Evolutionary conservation across 768 basidiomycete species (phyloP).

Genomic region (Mycena crocata): DNA sequence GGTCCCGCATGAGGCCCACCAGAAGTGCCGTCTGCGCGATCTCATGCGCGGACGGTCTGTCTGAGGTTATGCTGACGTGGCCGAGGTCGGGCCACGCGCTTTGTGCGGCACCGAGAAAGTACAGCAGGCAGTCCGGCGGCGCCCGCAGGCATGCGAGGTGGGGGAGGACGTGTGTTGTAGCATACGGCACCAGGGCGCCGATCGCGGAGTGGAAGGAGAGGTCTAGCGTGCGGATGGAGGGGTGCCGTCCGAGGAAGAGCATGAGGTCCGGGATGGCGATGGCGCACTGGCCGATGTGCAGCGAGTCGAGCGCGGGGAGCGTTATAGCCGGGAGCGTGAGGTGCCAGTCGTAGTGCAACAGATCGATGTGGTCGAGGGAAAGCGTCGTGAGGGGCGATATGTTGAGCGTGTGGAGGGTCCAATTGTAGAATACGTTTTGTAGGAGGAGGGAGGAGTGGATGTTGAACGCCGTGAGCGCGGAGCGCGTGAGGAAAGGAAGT

Average conservation of each 20-base stretch:
- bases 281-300: slow-evolving; percentile 3
- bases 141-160: not conserved
- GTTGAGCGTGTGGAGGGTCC: slow-evolving; percentile 21
- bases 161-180: not conserved
- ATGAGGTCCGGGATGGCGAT: slow-evolving; percentile 21
- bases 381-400: slow-evolving; percentile 21
- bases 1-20: not conserved
- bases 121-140: slow-evolving; percentile 23
- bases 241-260: slow-evolving; percentile 22
- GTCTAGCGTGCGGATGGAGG: slow-evolving; percentile 3
- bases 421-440: slow-evolving; percentile 15
- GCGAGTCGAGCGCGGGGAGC: not conserved
- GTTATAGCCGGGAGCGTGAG: slow-evolving; percentile 18
- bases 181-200: slow-evolving; percentile 3
- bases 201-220: slow-evolving; percentile 7
- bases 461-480: slow-evolving; percentile 3
- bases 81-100: not conserved
- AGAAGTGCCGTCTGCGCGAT: slow-evolving; percentile 1
- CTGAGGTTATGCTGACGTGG: slow-evolving; percentile 2
- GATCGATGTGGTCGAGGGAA: slow-evolving; percentile 21
- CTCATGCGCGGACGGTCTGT: slow-evolving; percentile 10
- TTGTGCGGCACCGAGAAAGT: not conserved
- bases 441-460: slow-evolving; percentile 23
- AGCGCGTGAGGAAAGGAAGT: not conserved
- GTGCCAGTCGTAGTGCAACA: slow-evolving; percentile 25